These are phyloP conservation scores for Gracilariopsis chorda DNA, from an alignment of 23 red algal genomes.

Conservation along the genomic window DNA sequence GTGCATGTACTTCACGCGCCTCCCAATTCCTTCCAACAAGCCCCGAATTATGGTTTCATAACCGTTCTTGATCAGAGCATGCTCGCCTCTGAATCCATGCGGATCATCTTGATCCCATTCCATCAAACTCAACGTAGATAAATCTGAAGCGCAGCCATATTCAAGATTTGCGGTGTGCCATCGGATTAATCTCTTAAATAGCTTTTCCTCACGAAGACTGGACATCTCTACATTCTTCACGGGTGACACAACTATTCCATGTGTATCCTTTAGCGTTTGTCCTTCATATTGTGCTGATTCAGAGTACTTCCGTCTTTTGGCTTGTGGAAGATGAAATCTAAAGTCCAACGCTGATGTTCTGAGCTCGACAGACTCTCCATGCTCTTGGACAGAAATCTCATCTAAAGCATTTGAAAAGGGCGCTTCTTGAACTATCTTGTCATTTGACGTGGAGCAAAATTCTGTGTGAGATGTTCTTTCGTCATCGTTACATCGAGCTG, in stretches of 20 bases:
- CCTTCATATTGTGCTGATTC: too few species aligned
- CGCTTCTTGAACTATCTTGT: too few species aligned
- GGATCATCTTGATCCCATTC: constrained; percentile 98
- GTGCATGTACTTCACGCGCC: constrained; percentile 23
- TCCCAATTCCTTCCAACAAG: constrained; percentile 51
- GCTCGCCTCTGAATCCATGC: constrained; percentile 78
- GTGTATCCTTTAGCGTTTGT: background rate
- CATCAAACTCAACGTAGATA: constrained; percentile 55
- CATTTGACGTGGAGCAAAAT: background rate
- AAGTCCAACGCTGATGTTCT: background rate
- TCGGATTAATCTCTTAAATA: constrained; percentile 44
- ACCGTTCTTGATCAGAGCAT: constrained; percentile 73
- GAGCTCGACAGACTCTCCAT: background rate
- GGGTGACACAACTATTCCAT: background rate
- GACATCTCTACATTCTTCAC: background rate
- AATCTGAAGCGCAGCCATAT: constrained; percentile 84
- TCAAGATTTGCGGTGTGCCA: constrained; percentile 96
- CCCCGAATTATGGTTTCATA: constrained; percentile 60
- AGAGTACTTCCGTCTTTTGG: background rate
- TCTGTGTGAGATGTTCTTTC: background rate
- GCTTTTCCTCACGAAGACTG: background rate
- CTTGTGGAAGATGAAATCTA: too few species aligned
- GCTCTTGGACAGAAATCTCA: background rate
- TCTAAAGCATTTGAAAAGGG: too few species aligned
- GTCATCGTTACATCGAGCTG: too few species aligned